Evolutionary conservation across 768 basidiomycete species (phyloP), one percentile per base, ranked within the genome.

Genomic region (Asterophora lycoperdoides): DNA sequence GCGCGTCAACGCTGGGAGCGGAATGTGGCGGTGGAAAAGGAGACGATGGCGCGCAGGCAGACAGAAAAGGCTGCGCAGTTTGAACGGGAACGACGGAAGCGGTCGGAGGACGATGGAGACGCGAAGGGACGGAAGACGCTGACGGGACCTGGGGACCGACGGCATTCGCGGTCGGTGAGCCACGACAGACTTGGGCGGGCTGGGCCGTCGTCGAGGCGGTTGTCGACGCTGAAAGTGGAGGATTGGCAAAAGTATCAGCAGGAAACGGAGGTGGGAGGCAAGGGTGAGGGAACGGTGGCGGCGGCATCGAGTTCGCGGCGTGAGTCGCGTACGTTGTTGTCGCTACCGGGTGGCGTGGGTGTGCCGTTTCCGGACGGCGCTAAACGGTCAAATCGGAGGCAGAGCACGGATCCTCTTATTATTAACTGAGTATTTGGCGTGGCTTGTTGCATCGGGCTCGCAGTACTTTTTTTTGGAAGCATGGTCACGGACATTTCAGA

Each of bases 1-100:
- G 92, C 90, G 10, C 83, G 80, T 60, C 77, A 74, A 57, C 80
- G 87, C 23, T 95, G 92, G 92, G 90, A 93, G 64, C 76, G 80
- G 34, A 81, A 87, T 39, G 87, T 82, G 66, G 72, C 75, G 6
- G 58, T 76, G 29, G 92, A 94, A 66, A 86, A 81, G 65, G 80
- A 87, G 61, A 84, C 81, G 6, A 85, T 93, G 61, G 68, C 73
- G 37, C 75, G 77, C 61, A 74, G 84, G 51, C 87, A 90, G 62
- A 81, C 82, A 35, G 90, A 91, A 65, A 83, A 78, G 61, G 81
- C 68, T 26, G 73, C 77, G 11, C 68, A 75, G 29, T 70, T 80
- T 54, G 79, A 82, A 60, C 78, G 74, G 33, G 53, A 54, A 11
- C 46, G 41, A 61, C 71, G 72, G 52, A 75, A 76, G 55, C 71